Evolutionary conservation across 1,139 yeast species (phyloP), one percentile per base, ranked within the genome.

Genomic region (Suhomyces wounanorum): DNA sequence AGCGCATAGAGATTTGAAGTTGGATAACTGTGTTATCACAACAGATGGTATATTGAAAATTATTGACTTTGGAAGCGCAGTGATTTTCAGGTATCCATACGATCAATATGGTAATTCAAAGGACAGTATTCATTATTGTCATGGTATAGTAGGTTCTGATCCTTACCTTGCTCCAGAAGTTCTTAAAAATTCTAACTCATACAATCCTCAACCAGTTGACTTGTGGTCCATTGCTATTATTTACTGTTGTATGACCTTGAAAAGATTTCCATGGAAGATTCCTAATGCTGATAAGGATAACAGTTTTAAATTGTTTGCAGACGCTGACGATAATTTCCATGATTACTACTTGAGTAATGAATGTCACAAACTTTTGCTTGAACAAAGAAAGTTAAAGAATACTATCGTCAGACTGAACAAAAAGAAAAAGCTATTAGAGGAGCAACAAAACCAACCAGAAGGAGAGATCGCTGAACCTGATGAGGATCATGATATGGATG

Each of bases 101-200:
- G 95, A 91, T 61, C 76, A 75, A 56, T 66, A 67, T 52, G 75
- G 75, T 14, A 67, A 67, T 52, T 60, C 69, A n/a, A 72, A 73
- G 54, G 84, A 82, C 47, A 82, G 81, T 46, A 78, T 89, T 47
- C 90, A 90, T 43, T 80, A 82, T 59, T 92, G 97, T 46, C 92
- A 87, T 58, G 99, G 99, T 7, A 87, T 94, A 56, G 97, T 94
- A 49, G 99, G 99, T 6, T 89, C 97, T 9, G 99, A 95, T 69
- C 99, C 99, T 4, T 94, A 94, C 65, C 79, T 94, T 63, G 98
- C 99, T 1, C 99, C 99, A 0, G 99, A 94, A 68, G 97, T 92
- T 16, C 79, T 95, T 58, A 81, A 79, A 31, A 81, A 82, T 49
- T 79, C 83, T 51, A 70, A 72, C 55, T 81, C 85, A 31, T 94